A percentile compares a stretch with the other conserved stretches of the same genome.
Conservation (phyloP, 768 basidiomycete genomes). For the Podaxis sp. region DNA sequence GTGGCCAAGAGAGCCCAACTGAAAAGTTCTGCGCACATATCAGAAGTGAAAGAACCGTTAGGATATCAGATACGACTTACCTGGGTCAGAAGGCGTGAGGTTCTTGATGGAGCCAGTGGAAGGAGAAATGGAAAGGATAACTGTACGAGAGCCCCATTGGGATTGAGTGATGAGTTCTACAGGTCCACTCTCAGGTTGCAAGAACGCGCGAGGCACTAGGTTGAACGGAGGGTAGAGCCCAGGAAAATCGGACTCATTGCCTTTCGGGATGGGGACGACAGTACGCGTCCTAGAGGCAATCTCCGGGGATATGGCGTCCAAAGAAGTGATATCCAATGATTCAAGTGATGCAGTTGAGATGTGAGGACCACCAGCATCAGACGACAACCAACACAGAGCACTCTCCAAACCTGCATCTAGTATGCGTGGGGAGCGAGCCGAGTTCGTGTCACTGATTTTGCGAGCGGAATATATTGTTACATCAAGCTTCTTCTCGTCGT, state of each 20-base stretch:
- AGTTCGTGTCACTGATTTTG: slow-evolving; percentile 41
- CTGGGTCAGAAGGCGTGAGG: slow-evolving; percentile 25
- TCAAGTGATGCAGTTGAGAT: slow-evolving; percentile 50
- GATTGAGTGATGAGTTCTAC: slow-evolving; percentile 41
- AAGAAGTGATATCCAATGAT: slow-evolving; percentile 30
- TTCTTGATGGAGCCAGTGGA: slow-evolving; percentile 36
- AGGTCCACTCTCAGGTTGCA: slow-evolving; percentile 7
- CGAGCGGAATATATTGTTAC: slow-evolving; percentile 17
- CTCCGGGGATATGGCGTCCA: slow-evolving; percentile 1
- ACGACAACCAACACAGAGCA: slow-evolving; percentile 50
- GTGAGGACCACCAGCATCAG: slow-evolving; percentile 54
- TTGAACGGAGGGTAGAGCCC: slow-evolving; percentile 56
- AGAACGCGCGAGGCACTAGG: slow-evolving; percentile 34
- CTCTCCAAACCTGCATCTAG: slow-evolving; percentile 20
- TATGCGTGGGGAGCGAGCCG: slow-evolving; percentile 59
- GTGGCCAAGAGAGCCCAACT: slow-evolving; percentile 56
- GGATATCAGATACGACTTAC: background rate
- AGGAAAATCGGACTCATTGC: slow-evolving; percentile 44
- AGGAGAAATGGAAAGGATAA: slow-evolving; percentile 42
- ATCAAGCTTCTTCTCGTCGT: slow-evolving; percentile 8
- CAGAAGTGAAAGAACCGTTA: slow-evolving; percentile 17
- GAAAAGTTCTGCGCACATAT: slow-evolving; percentile 26
- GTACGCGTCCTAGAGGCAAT: slow-evolving; percentile 13
- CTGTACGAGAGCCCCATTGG: slow-evolving; percentile 49
- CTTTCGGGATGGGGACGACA: slow-evolving; percentile 39